A percentile compares a stretch with the other conserved stretches of the same genome.
These are phyloP conservation scores for Collybiopsis luxurians DNA, from an alignment of 768 basidiomycete species.

Conservation along the genomic window DNA sequence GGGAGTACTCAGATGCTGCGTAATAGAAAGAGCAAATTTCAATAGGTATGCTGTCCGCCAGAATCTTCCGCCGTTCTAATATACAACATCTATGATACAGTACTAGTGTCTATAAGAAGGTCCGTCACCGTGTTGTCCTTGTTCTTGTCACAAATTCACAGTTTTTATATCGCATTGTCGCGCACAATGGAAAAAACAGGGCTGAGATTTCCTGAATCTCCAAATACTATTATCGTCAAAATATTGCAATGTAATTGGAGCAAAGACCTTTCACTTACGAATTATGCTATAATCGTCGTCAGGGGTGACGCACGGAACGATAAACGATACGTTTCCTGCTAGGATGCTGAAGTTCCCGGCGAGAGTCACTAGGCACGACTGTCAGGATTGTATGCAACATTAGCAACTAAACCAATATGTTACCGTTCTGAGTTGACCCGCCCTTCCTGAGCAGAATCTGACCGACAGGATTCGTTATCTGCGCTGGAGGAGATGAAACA, in stretches of 20 bases:
- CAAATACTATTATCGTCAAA: not conserved
- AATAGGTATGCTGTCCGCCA: too few species aligned
- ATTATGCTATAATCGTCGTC: constrained; percentile 1
- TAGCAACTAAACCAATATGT: not conserved
- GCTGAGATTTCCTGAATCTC: constrained; percentile 4
- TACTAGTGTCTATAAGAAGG: too few species aligned
- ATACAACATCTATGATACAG: too few species aligned
- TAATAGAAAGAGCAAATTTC: not conserved
- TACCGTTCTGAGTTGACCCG: not conserved
- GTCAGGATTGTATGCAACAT: not conserved
- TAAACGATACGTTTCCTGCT: not conserved
- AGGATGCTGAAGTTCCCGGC: constrained; percentile 4
- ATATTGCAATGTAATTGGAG: not conserved
- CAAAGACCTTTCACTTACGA: not conserved
- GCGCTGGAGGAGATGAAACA: constrained; percentile 3
- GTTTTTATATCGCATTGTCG: not conserved
- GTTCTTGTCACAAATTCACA: too few species aligned
- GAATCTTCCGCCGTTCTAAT: too few species aligned
- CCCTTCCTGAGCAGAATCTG: constrained; percentile 8
- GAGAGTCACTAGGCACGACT: not conserved
- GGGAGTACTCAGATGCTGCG: constrained; percentile 68
- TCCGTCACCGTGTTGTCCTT: too few species aligned
- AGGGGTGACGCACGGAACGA: constrained; percentile 10
- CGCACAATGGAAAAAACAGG: not conserved
- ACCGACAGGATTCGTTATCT: constrained; percentile 9